These are phyloP conservation scores for Tulasnella sp. DNA, from an alignment of 768 basidiomycete species.

Conservation along the genomic window DNA sequence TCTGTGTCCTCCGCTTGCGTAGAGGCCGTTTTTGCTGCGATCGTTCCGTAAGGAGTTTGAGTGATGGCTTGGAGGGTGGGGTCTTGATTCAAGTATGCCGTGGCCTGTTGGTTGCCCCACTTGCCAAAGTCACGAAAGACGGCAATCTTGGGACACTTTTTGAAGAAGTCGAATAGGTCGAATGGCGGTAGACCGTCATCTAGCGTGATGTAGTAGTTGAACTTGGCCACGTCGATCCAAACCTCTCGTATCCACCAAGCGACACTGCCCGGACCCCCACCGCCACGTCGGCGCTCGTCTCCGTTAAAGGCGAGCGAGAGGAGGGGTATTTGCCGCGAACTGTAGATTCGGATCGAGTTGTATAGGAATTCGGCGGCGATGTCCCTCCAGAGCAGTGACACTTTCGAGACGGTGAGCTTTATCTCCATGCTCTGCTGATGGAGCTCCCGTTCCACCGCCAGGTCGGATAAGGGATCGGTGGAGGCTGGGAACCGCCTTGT, in stretches of 20 bases:
- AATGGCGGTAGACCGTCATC: not conserved
- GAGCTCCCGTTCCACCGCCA: not conserved
- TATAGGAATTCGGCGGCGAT: not conserved
- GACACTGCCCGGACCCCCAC: not conserved
- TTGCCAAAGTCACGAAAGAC: not conserved
- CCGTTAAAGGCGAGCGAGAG: not conserved
- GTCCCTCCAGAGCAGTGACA: not conserved
- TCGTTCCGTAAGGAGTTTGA: not conserved
- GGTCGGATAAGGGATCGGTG: not conserved
- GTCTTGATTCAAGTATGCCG: not conserved
- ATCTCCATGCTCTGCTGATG: not conserved
- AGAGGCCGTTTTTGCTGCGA: not conserved
- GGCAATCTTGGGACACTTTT: not conserved
- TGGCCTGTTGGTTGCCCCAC: not conserved
- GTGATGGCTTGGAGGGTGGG: not conserved
- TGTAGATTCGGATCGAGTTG: not conserved
- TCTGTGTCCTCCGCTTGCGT: not conserved
- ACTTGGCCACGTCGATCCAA: not conserved
- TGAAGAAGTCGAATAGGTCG: not conserved
- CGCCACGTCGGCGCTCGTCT: not conserved
- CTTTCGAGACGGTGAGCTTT: not conserved
- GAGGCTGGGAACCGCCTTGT: not conserved
- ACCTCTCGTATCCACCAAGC: not conserved
- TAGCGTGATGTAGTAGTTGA: not conserved
- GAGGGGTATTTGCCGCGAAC: not conserved